Conservation (phyloP, 495 filamentous ascomycete genomes). For the Annulohypoxylon moriforme region DNA sequence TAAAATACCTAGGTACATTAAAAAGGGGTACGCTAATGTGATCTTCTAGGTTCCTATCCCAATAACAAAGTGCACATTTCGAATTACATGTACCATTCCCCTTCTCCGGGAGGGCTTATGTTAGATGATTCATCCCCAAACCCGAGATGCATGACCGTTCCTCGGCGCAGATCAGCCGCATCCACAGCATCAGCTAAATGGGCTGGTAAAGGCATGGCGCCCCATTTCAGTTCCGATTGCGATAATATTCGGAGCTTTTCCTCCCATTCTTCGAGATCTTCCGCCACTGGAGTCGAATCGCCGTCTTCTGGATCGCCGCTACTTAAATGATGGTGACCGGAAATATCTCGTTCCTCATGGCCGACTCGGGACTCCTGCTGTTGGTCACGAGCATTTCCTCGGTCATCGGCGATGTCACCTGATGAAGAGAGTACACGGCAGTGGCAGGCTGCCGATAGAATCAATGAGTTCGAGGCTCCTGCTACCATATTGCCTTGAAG, state of each 20-base stretch:
- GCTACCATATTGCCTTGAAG: constrained; percentile 16
- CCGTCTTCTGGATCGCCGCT: background rate
- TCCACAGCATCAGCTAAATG: constrained; percentile 2
- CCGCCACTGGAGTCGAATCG: background rate
- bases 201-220: constrained; percentile 6
- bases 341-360: background rate
- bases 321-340: background rate
- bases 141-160: constrained; percentile 29
- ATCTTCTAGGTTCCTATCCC: background rate
- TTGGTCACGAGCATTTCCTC: background rate
- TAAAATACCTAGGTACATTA: background rate
- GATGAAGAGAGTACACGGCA: background rate
- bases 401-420: background rate
- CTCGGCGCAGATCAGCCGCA: background rate
- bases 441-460: constrained; percentile 19
- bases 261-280: constrained; percentile 9
- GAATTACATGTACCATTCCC: constrained; percentile 21
- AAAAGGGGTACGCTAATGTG: background rate
- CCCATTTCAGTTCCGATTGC: constrained; percentile 19
- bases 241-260: constrained; percentile 1
- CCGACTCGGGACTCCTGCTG: background rate
- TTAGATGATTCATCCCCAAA: constrained; percentile 6
- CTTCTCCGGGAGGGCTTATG: constrained; percentile 6
- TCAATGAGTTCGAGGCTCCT: constrained; percentile 16
- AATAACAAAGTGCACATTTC: background rate